These are phyloP conservation scores for Diplogelasinospora grovesii DNA, from an alignment of 495 filamentous ascomycete species.

Conservation along the genomic window DNA sequence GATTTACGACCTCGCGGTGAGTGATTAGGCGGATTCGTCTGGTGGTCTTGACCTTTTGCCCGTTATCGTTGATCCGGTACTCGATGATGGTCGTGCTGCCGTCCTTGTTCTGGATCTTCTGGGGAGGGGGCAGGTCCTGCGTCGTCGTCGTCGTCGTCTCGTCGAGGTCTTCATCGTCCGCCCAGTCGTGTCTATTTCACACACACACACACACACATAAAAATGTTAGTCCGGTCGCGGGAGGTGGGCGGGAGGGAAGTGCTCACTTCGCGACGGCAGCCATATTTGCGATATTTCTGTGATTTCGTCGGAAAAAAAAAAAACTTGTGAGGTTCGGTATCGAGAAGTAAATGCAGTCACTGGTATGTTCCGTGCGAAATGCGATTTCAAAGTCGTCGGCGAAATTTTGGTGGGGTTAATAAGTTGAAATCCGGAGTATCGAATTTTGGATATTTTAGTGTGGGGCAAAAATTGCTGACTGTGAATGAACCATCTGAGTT, in stretches of 20 bases:
- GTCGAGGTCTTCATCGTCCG: conserved; percentile 88
- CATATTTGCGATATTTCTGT: too few species aligned
- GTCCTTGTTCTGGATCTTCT: conserved; percentile 91
- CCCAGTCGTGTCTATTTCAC: conserved; percentile 63
- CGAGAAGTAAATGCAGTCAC: too few species aligned
- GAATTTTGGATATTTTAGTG: conserved; percentile 31
- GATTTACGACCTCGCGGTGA: conserved; percentile 87
- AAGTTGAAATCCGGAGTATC: conserved; percentile 5
- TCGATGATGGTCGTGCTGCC: conserved; percentile 92
- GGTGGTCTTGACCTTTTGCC: conserved; percentile 93
- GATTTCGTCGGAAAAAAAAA: too few species aligned
- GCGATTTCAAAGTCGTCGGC: neutral
- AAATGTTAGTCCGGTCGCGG: too few species aligned
- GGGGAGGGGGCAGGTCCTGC: conserved; percentile 71
- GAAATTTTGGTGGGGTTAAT: conserved; percentile 25
- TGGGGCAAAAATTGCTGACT: conserved; percentile 31
- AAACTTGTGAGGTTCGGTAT: too few species aligned
- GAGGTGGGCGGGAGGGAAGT: neutral
- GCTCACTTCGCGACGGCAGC: conserved; percentile 23
- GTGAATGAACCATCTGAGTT: too few species aligned
- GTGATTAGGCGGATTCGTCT: conserved; percentile 87
- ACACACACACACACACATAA: neutral
- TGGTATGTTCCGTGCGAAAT: neutral
- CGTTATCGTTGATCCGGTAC: conserved; percentile 84
- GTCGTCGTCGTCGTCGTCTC: conserved; percentile 67